These are phyloP conservation scores for Sporothrix globosa DNA, from an alignment of 2,329 filamentous ascomycete species.

Conservation along the genomic window DNA sequence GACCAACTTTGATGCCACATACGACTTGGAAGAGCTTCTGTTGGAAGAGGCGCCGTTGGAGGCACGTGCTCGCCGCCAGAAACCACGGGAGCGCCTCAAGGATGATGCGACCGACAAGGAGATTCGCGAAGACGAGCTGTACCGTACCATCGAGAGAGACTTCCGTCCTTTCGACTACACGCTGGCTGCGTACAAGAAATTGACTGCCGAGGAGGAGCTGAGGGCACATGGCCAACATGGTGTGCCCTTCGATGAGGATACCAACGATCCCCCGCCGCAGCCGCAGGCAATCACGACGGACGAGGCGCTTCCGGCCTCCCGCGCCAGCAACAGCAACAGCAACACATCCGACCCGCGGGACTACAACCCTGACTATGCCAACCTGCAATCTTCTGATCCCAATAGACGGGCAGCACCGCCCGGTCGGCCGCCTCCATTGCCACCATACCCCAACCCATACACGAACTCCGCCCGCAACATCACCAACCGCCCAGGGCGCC, in stretches of 20 bases:
- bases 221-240: slow-evolving; percentile 24
- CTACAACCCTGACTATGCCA: slow-evolving; percentile 6
- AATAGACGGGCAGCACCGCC: slow-evolving; percentile 38
- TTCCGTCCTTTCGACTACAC: slow-evolving; percentile 98
- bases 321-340: slow-evolving; percentile 37
- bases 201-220: slow-evolving; percentile 39
- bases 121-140: slow-evolving; percentile 90
- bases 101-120: slow-evolving; percentile 95
- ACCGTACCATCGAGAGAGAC: slow-evolving; percentile 89
- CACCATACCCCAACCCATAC: slow-evolving; percentile 55
- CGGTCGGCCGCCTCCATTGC: slow-evolving; percentile 46
- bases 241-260: slow-evolving; percentile 18
- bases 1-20: slow-evolving; percentile 98
- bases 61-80: slow-evolving; percentile 87
- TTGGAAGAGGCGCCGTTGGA: slow-evolving; percentile 94
- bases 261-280: slow-evolving; percentile 13
- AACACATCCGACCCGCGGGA: slow-evolving; percentile 15
- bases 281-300: slow-evolving; percentile 58
- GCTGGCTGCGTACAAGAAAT: slow-evolving; percentile 72
- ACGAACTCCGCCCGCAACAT: slow-evolving; percentile 40
- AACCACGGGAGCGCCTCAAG: slow-evolving; percentile 86
- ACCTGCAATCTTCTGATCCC: slow-evolving; percentile 34
- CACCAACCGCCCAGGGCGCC: slow-evolving; percentile 31
- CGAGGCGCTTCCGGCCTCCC: slow-evolving; percentile 50
- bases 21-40: slow-evolving; percentile 91